A percentile compares a stretch with the other conserved stretches of the same genome.
These are phyloP conservation scores for Pseudozyma hubeiensis DNA, from an alignment of 1,284 basidiomycete species.

Conservation along the genomic window DNA sequence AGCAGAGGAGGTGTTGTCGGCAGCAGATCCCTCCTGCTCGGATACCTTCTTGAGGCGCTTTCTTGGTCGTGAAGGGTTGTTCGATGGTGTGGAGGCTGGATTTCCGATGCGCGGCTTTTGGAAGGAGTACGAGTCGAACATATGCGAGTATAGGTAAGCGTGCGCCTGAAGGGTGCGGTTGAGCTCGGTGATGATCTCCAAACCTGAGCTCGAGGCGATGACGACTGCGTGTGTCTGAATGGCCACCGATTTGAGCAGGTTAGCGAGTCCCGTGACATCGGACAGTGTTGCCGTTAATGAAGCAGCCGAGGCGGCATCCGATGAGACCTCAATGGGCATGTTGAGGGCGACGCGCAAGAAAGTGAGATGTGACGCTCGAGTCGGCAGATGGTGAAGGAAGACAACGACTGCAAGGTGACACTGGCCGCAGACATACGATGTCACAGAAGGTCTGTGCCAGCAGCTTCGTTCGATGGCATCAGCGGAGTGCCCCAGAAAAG, in stretches of 20 bases:
- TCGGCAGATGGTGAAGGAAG: not conserved
- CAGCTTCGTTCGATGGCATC: no score
- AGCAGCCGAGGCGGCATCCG: not conserved
- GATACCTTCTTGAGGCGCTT: constrained; percentile 15
- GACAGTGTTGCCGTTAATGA: constrained; percentile 37
- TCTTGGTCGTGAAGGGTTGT: not conserved
- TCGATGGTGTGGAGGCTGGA: constrained; percentile 1
- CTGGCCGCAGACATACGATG: no score
- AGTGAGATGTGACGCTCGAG: not conserved
- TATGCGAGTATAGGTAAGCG: constrained; percentile 82
- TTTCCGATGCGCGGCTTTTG: constrained; percentile 66
- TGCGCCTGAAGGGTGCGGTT: constrained; percentile 81
- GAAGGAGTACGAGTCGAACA: constrained; percentile 83
- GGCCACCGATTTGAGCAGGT: constrained; percentile 46
- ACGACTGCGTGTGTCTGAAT: constrained; percentile 74
- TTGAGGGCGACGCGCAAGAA: not conserved
- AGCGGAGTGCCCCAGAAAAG: no score
- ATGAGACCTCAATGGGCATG: constrained; percentile 8
- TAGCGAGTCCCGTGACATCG: constrained; percentile 45
- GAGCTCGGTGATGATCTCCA: constrained; percentile 89
- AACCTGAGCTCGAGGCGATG: constrained; percentile 77
- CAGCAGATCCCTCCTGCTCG: not conserved
- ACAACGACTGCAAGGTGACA: not conserved
- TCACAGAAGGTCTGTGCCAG: no score
- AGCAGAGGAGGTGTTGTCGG: constrained; percentile 1